Conservation (phyloP, 2,329 filamentous ascomycete species). For the Beauveria bassiana region DNA sequence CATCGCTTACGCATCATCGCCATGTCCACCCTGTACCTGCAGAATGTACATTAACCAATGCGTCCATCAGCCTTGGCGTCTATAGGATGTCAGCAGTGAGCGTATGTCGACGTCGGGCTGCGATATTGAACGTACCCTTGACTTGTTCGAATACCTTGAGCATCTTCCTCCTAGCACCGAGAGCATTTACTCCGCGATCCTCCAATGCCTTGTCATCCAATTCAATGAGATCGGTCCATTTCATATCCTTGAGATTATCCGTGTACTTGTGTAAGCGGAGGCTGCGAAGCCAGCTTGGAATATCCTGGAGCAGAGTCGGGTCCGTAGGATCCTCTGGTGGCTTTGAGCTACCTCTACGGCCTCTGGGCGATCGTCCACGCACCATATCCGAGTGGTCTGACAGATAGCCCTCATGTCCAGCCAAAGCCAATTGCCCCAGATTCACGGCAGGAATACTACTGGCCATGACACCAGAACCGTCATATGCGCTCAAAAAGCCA, state of each 20-base stretch:
- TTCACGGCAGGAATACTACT: conserved; percentile 64
- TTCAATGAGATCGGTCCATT: conserved; percentile 88
- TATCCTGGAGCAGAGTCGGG: conserved; percentile 81
- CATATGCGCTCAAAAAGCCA: conserved; percentile 85
- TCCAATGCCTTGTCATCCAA: conserved; percentile 90
- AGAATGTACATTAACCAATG: conserved; percentile 3
- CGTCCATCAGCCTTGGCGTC: conserved; percentile 10
- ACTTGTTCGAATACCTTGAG: conserved; percentile 99
- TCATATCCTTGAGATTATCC: conserved; percentile 93
- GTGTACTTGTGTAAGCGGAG: conserved; percentile 97
- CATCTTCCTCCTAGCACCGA: conserved; percentile 95
- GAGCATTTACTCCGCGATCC: conserved; percentile 85
- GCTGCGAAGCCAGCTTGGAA: conserved; percentile 91
- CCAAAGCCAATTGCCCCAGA: conserved; percentile 63
- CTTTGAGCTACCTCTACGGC: conserved; percentile 89
- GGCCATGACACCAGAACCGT: conserved; percentile 62
- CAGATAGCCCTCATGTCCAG: conserved; percentile 73
- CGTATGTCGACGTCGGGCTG: neutral
- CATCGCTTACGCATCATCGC: neutral
- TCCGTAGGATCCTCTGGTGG: conserved; percentile 97
- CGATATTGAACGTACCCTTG: conserved; percentile 48
- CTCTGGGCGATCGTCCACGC: conserved; percentile 84
- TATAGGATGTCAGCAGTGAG: neutral
- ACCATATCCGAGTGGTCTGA: conserved; percentile 90
- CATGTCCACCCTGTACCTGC: conserved; percentile 7